Base-by-base conservation (phyloP, 2,329 filamentous ascomycete species). In the Aspergillus neoniger region DNA sequence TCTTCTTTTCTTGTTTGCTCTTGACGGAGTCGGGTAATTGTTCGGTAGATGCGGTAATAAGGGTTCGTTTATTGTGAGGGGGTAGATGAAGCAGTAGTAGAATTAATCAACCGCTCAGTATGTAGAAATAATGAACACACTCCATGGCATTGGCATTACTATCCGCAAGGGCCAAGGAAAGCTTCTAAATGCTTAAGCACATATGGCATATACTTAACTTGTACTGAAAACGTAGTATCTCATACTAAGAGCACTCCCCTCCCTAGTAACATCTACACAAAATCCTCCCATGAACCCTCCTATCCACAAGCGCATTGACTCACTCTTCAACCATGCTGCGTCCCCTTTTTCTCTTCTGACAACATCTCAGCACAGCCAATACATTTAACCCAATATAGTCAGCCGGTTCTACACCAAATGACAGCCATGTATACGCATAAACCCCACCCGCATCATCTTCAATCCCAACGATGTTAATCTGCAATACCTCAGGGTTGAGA, bases 401-500 rank as follows among this genome's bases (percentile, higher is more conserved):
- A 28, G 63, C 67, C 15, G 72, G 65, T 63, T 80, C 66, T 10
- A 80, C 70, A 9, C 62, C 44, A 59, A 79, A 79, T 3, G 59
- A 67, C 47, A 78, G 64, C 54, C 65, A 64, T 50, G 68, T 63
- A 39, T 77, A 80, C 36, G 55, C 75, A 63, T 77, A 78, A 23
- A 57, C 72, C 74, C 49, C 63, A 57, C 73, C 74, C 49, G 62
- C 57, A 61, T 74, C 70, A 55, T 72, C 68, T 19, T 80, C 77
- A 30, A 77, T 66, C 70, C 81, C 78, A 50, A 77, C 66, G 54
- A 81, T 79, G 48, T 78, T 80, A 48, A 80, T 76, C 64, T 77
- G 73, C 17, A 80, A 62, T 1, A 79, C 75, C 59, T 81, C 76
- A n/a, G 76, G 78, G 61, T 77, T 65, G 25, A 38, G 36, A 53